These are phyloP conservation scores for Lentinula novae-zelandiae DNA, from an alignment of 1,284 basidiomycete genomes.

Conservation along the genomic window DNA sequence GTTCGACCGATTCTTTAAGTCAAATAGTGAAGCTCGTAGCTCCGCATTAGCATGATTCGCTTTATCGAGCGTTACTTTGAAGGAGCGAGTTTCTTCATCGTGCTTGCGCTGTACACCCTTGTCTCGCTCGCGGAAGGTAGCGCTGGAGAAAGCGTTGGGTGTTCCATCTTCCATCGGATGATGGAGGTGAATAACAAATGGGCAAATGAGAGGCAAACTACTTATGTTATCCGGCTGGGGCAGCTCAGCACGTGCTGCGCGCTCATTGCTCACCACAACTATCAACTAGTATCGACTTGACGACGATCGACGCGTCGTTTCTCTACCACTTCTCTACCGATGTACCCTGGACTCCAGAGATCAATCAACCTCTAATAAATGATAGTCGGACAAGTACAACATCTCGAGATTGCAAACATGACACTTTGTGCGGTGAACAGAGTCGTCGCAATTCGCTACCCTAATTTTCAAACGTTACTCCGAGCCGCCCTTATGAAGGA, in stretches of 20 bases:
- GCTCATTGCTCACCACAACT: not conserved
- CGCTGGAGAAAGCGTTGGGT: slow-evolving; percentile 16
- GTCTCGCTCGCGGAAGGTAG: slow-evolving; percentile 30
- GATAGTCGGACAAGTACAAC: no score
- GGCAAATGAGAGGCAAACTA: not conserved
- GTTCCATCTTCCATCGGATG: not conserved
- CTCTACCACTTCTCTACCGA: no score
- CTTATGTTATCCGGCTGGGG: not conserved
- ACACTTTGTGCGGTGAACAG: no score
- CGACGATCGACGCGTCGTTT: no score
- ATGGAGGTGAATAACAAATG: not conserved
- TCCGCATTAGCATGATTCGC: slow-evolving; percentile 28
- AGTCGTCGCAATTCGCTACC: no score
- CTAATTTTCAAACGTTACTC: no score
- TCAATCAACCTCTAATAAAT: no score
- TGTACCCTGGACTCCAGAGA: no score
- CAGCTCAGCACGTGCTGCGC: not conserved
- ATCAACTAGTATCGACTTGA: no score
- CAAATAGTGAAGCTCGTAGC: slow-evolving; percentile 29
- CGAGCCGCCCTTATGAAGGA: no score
- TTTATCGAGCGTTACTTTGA: slow-evolving; percentile 28
- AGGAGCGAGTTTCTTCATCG: slow-evolving; percentile 25
- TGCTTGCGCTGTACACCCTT: slow-evolving; percentile 30
- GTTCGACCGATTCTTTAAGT: slow-evolving; percentile 25
- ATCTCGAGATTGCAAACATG: no score